Evolutionary conservation across 2,329 filamentous ascomycete species (phyloP).

Genomic region (Orbilia blumenaviensis): DNA sequence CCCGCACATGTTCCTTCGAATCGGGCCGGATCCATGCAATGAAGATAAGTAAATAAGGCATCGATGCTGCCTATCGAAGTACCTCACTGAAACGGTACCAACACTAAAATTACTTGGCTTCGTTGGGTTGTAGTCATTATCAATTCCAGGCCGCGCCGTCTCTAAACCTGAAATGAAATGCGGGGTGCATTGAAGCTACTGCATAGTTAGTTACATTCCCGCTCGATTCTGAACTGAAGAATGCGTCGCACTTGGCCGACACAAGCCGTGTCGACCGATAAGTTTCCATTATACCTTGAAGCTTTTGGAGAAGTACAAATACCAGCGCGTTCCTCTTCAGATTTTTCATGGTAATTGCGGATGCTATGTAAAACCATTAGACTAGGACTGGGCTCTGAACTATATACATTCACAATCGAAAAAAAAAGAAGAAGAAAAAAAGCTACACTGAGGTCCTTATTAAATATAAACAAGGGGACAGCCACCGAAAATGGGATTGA

Average conservation of each 20-base stretch:
- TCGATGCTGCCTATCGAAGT: not conserved
- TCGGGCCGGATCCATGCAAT: too few relatives aligned
- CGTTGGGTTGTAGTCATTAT: not conserved
- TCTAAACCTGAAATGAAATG: too few relatives aligned
- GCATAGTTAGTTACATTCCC: not conserved
- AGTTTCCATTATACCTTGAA: not conserved
- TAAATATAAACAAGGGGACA: too few relatives aligned
- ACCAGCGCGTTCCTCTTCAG: not conserved
- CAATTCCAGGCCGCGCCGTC: not conserved
- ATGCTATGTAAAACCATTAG: too few relatives aligned
- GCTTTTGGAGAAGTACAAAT: not conserved
- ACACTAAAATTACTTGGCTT: not conserved
- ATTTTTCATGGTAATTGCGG: not conserved
- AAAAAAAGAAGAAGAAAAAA: too few relatives aligned
- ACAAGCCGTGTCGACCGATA: not conserved
- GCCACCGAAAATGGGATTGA: slow-evolving; percentile 14
- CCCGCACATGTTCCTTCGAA: not conserved
- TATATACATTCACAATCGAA: too few relatives aligned
- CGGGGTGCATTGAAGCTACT: slow-evolving; percentile 12
- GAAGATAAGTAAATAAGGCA: not conserved
- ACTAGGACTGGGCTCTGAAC: too few relatives aligned
- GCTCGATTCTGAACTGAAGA: not conserved
- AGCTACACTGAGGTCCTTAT: too few relatives aligned
- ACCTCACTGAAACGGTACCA: too few relatives aligned
- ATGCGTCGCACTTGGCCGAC: slow-evolving; percentile 2